phyloP scores from a whole-genome alignment of 129 eudicot genomes.

The Pulicaria dysenterica region DNA sequence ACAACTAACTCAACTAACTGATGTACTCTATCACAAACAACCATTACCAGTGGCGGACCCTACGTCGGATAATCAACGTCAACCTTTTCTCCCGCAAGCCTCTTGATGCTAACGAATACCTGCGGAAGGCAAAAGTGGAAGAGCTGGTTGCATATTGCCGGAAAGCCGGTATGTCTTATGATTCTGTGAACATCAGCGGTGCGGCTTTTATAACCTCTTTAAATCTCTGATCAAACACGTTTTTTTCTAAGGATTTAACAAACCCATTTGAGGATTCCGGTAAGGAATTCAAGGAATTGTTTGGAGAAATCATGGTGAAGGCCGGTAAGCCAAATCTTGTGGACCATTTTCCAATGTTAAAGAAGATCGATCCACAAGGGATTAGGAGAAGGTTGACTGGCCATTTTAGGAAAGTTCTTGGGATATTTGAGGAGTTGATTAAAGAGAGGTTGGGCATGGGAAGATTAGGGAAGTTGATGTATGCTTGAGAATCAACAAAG shows the following conservation, averaged over 20 bases:
- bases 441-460: slow-evolving; percentile 37
- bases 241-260: slow-evolving; percentile 53
- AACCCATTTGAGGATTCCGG: slow-evolving; percentile 43
- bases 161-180: slow-evolving; percentile 31
- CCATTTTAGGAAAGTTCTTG: slow-evolving; percentile 36
- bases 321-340: slow-evolving; percentile 51
- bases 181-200: slow-evolving; percentile 48
- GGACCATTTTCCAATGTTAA: slow-evolving; percentile 47
- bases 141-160: slow-evolving; percentile 44
- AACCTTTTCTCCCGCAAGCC: slow-evolving; percentile 44
- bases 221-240: slow-evolving; percentile 49
- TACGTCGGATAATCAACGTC: slow-evolving; percentile 39
- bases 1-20: too few relatives aligned
- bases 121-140: slow-evolving; percentile 45
- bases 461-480: slow-evolving; percentile 31
- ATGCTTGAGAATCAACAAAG: slow-evolving; percentile 33
- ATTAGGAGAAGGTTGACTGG: slow-evolving; percentile 25
- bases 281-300: slow-evolving; percentile 55
- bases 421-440: slow-evolving; percentile 38
- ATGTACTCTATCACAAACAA: too few relatives aligned
- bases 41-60: slow-evolving; percentile 50
- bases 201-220: slow-evolving; percentile 49
- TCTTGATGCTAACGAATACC: slow-evolving; percentile 45
- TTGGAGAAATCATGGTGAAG: slow-evolving; percentile 47
- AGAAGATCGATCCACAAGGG: slow-evolving; percentile 46